Percentiles rank a stretch among this genome's conserved stretches.
Evolutionary conservation across 2,329 filamentous ascomycete genomes (phyloP).

Genomic region (Colletotrichum agaves): DNA sequence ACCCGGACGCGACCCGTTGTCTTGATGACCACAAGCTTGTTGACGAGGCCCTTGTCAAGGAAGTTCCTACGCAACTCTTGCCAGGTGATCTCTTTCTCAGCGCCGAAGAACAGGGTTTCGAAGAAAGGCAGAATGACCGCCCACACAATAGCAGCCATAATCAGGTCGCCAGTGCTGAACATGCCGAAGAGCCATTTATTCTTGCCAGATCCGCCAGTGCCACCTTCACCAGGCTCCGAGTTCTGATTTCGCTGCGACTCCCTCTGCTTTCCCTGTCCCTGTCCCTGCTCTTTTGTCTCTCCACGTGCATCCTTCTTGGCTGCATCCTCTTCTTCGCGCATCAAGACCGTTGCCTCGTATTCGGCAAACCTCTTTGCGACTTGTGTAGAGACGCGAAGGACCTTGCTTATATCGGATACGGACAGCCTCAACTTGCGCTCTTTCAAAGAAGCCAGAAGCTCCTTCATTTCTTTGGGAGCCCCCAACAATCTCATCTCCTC

Average conservation of each 20-base stretch:
- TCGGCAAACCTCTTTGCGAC: slow-evolving; percentile 58
- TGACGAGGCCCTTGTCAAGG: slow-evolving; percentile 93
- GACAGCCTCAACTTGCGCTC: slow-evolving; percentile 54
- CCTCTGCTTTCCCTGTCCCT: slow-evolving; percentile 43
- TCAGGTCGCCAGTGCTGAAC: slow-evolving; percentile 51
- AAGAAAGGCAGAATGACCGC: slow-evolving; percentile 57
- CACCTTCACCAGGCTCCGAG: slow-evolving; percentile 30
- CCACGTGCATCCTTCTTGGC: slow-evolving; percentile 34
- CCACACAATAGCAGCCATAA: slow-evolving; percentile 57
- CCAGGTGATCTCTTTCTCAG: slow-evolving; percentile 86
- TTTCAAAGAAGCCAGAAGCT: slow-evolving; percentile 67
- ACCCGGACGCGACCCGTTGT: slow-evolving; percentile 76
- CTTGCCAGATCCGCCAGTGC: slow-evolving; percentile 36
- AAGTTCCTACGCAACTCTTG: slow-evolving; percentile 95
- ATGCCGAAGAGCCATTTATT: slow-evolving; percentile 38
- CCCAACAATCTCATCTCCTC: slow-evolving; percentile 73
- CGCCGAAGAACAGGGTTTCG: slow-evolving; percentile 52
- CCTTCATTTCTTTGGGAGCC: slow-evolving; percentile 74
- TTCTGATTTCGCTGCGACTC: slow-evolving; percentile 13
- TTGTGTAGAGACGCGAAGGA: slow-evolving; percentile 66
- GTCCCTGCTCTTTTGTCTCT: slow-evolving; percentile 26
- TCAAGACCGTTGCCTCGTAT: slow-evolving; percentile 33
- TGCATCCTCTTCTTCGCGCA: slow-evolving; percentile 34
- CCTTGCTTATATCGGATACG: slow-evolving; percentile 65
- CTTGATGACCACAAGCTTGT: slow-evolving; percentile 87